phyloP scores from a whole-genome alignment of 768 basidiomycete genomes.

The Leccinum subgranulosum region DNA sequence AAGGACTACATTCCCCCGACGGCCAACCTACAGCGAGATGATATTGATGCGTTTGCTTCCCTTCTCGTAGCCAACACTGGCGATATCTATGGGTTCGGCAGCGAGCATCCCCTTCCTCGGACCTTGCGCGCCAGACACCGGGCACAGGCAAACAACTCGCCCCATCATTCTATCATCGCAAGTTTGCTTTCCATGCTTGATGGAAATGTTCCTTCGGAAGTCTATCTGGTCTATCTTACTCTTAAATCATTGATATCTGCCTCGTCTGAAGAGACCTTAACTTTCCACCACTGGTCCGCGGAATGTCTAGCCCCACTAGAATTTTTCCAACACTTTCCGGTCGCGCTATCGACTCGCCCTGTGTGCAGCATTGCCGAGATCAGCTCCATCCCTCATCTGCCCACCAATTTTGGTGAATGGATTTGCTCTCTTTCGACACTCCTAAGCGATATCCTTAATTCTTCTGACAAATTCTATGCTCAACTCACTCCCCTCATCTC shows the following conservation, averaged over 20 bases:
- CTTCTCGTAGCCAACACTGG: constrained; percentile 61
- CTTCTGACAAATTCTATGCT: constrained; percentile 59
- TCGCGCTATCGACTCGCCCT: constrained; percentile 31
- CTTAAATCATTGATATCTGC: constrained; percentile 55
- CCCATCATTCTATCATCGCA: constrained; percentile 50
- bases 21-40: constrained; percentile 56
- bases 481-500: constrained; percentile 61
- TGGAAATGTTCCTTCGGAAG: constrained; percentile 43
- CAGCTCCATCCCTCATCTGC: constrained; percentile 34
- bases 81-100: constrained; percentile 56
- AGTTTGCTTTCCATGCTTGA: constrained; percentile 59
- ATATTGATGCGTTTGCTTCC: constrained; percentile 69
- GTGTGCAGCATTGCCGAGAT: constrained; percentile 37
- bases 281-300: constrained; percentile 32
- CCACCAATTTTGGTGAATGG: constrained; percentile 59
- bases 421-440: constrained; percentile 54
- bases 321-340: constrained; percentile 47
- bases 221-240: constrained; percentile 60
- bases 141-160: constrained; percentile 23
- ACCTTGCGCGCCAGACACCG: constrained; percentile 40
- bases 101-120: constrained; percentile 44
- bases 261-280: constrained; percentile 28
- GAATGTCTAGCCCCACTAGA: constrained; percentile 45
- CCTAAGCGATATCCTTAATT: constrained; percentile 56
- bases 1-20: constrained; percentile 68